These are phyloP conservation scores for Apiospora marii DNA, from an alignment of 2,329 filamentous ascomycete genomes.

Conservation along the genomic window DNA sequence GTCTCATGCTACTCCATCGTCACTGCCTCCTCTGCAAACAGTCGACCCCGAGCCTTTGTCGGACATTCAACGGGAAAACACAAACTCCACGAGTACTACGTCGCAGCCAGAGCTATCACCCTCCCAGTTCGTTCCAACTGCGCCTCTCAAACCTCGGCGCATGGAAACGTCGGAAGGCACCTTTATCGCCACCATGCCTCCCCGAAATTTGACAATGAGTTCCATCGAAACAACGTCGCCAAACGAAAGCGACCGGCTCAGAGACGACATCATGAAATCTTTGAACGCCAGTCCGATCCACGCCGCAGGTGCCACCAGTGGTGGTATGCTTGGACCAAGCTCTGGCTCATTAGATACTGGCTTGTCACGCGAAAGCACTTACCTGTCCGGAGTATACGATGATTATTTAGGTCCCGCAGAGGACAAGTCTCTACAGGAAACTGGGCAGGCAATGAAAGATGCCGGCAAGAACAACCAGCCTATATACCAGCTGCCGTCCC, in stretches of 20 bases:
- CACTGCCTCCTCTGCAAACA: conserved; percentile 37
- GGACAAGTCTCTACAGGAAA: conserved; percentile 46
- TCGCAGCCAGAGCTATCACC: conserved; percentile 10
- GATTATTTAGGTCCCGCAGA: conserved; percentile 67
- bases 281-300: conserved; percentile 56
- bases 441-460: conserved; percentile 38
- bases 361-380: conserved; percentile 63
- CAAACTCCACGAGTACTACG: not conserved
- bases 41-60: conserved; percentile 30
- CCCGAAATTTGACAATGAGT: conserved; percentile 55
- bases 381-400: conserved; percentile 72
- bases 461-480: conserved; percentile 6
- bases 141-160: conserved; percentile 54
- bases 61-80: conserved; percentile 31
- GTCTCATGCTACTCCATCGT: not conserved
- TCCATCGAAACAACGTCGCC: conserved; percentile 59
- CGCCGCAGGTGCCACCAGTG: conserved; percentile 33
- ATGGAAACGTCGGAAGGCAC: conserved; percentile 46
- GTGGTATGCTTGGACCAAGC: conserved; percentile 24
- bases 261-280: conserved; percentile 78
- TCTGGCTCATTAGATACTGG: conserved; percentile 27
- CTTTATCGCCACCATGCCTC: conserved; percentile 45
- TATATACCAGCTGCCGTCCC: not conserved
- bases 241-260: conserved; percentile 74
- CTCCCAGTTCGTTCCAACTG: conserved; percentile 50